Conservation (phyloP, 1,139 yeast genomes). For the Scheffersomyces lignicola region DNA sequence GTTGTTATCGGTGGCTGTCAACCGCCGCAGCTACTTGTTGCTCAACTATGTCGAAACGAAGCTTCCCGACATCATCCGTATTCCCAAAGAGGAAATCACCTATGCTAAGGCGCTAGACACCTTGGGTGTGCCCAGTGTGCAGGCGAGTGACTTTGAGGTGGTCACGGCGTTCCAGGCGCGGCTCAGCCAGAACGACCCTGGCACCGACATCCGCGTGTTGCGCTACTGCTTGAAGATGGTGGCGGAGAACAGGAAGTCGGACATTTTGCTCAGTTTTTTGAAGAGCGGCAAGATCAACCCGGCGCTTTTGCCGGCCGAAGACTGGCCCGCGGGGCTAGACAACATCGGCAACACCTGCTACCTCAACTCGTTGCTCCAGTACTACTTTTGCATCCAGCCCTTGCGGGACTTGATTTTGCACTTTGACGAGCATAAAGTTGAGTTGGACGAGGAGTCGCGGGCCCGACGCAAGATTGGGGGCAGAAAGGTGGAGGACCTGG, state of each 20-base stretch:
- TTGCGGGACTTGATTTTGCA: constrained; percentile 64
- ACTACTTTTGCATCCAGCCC: constrained; percentile 83
- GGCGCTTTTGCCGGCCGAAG: constrained; percentile 56
- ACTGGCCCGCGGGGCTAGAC: constrained; percentile 88
- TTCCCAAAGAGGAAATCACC: constrained; percentile 14
- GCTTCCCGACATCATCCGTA: constrained; percentile 32
- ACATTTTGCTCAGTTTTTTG: constrained; percentile 52
- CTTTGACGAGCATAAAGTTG: constrained; percentile 41
- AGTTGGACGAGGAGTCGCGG: constrained; percentile 14
- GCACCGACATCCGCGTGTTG: constrained; percentile 43
- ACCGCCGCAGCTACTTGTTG: constrained; percentile 42
- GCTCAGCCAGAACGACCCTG: constrained; percentile 16
- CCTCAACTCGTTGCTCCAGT: constrained; percentile 84
- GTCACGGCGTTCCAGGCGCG: constrained; percentile 53
- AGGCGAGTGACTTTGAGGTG: constrained; percentile 56
- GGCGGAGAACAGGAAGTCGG: constrained; percentile 50
- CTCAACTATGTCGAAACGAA: constrained; percentile 48
- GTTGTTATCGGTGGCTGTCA: constrained; percentile 41
- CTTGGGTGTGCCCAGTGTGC: constrained; percentile 40
- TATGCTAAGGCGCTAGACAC: constrained; percentile 38
- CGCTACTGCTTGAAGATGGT: constrained; percentile 52
- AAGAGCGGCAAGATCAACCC: constrained; percentile 63
- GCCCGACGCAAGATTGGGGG: constrained; percentile 77
- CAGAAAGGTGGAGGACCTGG: constrained; percentile 67
- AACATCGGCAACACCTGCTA: constrained; percentile 97